Percentiles rank a stretch among this genome's conserved stretches.
These are phyloP conservation scores for Xanthoconium separans DNA, from an alignment of 1,284 basidiomycete species.

Conservation along the genomic window DNA sequence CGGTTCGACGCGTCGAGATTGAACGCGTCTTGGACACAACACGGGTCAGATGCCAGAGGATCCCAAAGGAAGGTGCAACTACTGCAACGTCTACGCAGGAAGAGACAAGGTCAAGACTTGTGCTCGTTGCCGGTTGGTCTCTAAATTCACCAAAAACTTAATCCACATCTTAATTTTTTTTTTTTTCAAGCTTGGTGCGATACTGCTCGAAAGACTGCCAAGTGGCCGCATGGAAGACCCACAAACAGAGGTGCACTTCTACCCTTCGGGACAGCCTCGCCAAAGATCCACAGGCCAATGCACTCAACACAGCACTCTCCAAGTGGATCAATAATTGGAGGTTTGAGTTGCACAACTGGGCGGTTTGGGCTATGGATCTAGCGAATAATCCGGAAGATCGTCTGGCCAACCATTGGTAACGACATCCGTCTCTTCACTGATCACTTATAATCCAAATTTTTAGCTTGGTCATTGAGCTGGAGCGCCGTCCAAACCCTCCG, in stretches of 20 bases:
- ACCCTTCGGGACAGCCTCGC: constrained; percentile 14
- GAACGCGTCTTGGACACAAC: too few species aligned
- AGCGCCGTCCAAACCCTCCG: constrained; percentile 13
- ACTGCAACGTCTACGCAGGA: constrained; percentile 27
- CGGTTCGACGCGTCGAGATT: too few species aligned
- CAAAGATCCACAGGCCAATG: constrained; percentile 11
- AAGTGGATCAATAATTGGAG: constrained; percentile 29
- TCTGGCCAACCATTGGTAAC: constrained; percentile 20
- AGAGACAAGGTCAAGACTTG: constrained; percentile 32
- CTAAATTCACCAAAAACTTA: not conserved
- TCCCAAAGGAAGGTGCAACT: constrained; percentile 28
- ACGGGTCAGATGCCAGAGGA: constrained; percentile 3
- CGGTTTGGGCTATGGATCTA: constrained; percentile 27
- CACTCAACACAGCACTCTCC: constrained; percentile 21
- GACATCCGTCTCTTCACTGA: not conserved
- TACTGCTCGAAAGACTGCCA: constrained; percentile 34
- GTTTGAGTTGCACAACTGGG: constrained; percentile 21
- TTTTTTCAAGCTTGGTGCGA: constrained; percentile 19
- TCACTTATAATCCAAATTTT: not conserved
- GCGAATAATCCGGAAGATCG: constrained; percentile 24
- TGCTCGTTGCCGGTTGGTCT: constrained; percentile 29
- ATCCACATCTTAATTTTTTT: not conserved
- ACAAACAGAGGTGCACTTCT: constrained; percentile 24
- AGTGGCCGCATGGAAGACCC: constrained; percentile 29
- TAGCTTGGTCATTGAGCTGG: constrained; percentile 25